A percentile compares a stretch with the other conserved stretches of the same genome.
Evolutionary conservation across 2,329 filamentous ascomycete species (phyloP).

Genomic region (Aspergillus cejpii): DNA sequence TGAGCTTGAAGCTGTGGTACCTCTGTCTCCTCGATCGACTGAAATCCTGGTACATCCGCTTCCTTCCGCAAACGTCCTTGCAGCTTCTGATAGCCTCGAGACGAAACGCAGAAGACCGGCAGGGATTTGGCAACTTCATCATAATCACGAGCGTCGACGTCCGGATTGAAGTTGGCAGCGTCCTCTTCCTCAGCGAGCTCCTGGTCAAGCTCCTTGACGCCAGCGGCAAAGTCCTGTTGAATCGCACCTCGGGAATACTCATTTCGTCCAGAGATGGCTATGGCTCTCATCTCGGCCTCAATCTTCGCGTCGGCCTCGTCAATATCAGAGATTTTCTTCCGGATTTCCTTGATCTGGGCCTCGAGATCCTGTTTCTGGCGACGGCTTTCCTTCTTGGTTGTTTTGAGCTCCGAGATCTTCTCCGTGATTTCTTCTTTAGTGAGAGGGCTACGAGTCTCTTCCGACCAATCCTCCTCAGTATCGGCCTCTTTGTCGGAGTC

Average conservation of each 20-base stretch:
- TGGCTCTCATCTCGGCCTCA: slow-evolving; percentile 30
- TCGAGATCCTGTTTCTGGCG: neutral
- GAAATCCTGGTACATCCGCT: slow-evolving; percentile 48
- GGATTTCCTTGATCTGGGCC: neutral
- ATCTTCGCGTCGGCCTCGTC: neutral
- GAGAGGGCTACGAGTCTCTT: slow-evolving; percentile 9
- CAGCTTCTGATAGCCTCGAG: slow-evolving; percentile 58
- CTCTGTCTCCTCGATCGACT: slow-evolving; percentile 49
- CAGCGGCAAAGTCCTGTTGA: slow-evolving; percentile 4
- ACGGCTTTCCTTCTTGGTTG: neutral
- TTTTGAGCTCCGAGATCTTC: neutral
- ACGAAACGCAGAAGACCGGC: slow-evolving; percentile 60
- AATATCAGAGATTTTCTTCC: neutral
- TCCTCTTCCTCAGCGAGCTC: neutral
- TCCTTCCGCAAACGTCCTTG: slow-evolving; percentile 51
- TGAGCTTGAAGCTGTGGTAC: slow-evolving; percentile 54
- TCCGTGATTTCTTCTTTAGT: neutral
- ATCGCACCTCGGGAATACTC: slow-evolving; percentile 5
- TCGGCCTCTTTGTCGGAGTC: slow-evolving; percentile 9
- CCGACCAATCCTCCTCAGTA: neutral
- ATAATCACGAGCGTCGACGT: slow-evolving; percentile 48
- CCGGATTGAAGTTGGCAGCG: slow-evolving; percentile 46
- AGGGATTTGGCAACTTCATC: slow-evolving; percentile 50
- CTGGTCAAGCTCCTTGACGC: slow-evolving; percentile 2
- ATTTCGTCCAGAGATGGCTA: slow-evolving; percentile 7